Evolutionary conservation across 306 rosid species (phyloP).

Genomic region (Citrullus colocynthis): DNA sequence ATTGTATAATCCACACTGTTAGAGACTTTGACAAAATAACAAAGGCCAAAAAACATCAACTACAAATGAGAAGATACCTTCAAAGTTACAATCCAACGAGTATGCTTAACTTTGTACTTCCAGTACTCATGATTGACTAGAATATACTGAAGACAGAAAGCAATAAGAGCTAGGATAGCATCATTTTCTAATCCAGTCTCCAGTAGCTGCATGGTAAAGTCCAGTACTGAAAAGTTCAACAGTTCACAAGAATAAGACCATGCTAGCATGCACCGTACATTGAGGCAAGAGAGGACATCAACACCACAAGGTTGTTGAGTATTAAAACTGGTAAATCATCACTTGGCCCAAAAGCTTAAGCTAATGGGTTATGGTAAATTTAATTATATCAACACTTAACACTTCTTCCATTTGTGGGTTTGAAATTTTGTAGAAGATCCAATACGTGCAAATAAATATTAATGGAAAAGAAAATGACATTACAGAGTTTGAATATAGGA

Average conservation of each 20-base stretch:
- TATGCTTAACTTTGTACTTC: slow-evolving; percentile 71
- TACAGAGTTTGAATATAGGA: no score
- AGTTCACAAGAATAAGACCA: not conserved
- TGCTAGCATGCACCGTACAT: not conserved
- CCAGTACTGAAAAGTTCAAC: slow-evolving; percentile 64
- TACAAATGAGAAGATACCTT: slow-evolving; percentile 39
- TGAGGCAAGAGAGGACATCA: not conserved
- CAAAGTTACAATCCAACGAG: slow-evolving; percentile 69
- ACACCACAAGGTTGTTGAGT: not conserved
- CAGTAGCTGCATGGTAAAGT: slow-evolving; percentile 68
- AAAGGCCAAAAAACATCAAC: not conserved
- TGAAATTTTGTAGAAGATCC: no score
- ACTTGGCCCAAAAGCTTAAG: no score
- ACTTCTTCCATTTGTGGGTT: no score
- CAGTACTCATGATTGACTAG: slow-evolving; percentile 76
- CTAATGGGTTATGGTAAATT: no score
- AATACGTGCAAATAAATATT: no score
- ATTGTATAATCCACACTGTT: not conserved
- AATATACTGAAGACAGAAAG: slow-evolving; percentile 75
- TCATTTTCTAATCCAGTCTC: slow-evolving; percentile 80
- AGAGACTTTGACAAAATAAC: not conserved
- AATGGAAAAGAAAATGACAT: no score
- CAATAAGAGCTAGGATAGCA: slow-evolving; percentile 54
- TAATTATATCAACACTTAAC: no score
- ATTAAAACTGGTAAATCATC: not conserved